Conservation (phyloP, 352 stramenopile species). For the Stephanocyclus meneghinianus region DNA sequence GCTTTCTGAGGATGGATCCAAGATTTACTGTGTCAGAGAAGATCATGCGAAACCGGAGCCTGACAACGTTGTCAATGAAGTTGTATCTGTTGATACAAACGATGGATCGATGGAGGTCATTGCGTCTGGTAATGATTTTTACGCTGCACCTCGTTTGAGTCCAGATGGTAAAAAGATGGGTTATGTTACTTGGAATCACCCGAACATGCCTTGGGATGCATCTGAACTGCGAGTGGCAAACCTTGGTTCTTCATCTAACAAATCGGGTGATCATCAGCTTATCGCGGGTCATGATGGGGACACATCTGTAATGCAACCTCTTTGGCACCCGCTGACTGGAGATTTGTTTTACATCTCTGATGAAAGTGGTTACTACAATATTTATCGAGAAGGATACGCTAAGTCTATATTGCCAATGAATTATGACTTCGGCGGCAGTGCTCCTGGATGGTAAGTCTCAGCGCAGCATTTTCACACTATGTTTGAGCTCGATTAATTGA, state of each 20-base stretch:
- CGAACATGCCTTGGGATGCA: constrained; percentile 82
- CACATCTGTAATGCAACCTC: constrained; percentile 67
- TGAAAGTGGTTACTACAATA: constrained; percentile 70
- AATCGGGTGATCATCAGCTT: constrained; percentile 32
- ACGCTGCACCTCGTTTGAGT: constrained; percentile 48
- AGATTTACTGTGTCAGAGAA: constrained; percentile 62
- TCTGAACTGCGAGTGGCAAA: constrained; percentile 54
- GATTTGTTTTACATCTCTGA: constrained; percentile 75
- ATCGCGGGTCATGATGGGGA: constrained; percentile 64
- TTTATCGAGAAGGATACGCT: constrained; percentile 43
- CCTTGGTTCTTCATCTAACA: constrained; percentile 1
- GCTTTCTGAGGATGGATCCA: constrained; percentile 11
- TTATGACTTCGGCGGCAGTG: constrained; percentile 60
- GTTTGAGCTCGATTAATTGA: constrained; percentile 5
- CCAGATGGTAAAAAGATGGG: constrained; percentile 49
- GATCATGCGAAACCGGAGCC: constrained; percentile 59
- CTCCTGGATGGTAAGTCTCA: constrained; percentile 51
- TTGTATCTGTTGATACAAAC: constrained; percentile 50
- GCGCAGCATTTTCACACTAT: not conserved
- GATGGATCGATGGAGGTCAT: constrained; percentile 46
- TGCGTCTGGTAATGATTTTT: constrained; percentile 68
- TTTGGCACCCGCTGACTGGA: constrained; percentile 57
- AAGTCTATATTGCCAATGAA: constrained; percentile 51
- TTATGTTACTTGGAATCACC: constrained; percentile 79
- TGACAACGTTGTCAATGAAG: constrained; percentile 67